Conservation (phyloP, 345 rosid species). For the Erodium maritimum region DNA sequence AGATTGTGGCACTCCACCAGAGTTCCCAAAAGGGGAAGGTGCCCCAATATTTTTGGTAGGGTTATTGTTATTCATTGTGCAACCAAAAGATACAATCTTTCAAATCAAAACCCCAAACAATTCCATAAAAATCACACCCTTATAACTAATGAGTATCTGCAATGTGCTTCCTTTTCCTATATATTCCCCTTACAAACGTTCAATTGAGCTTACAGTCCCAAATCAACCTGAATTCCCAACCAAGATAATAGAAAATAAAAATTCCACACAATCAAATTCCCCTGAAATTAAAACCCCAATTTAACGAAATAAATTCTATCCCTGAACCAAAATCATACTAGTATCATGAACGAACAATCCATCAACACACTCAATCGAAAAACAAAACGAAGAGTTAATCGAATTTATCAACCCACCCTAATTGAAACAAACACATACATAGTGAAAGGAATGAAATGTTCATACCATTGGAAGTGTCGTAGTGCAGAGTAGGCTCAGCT, state of each 20-base stretch:
- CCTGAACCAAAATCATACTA: too few species aligned
- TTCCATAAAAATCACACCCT: conserved; percentile 2
- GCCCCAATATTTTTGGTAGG: conserved; percentile 21
- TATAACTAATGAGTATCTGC: neutral
- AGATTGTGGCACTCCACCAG: conserved; percentile 21
- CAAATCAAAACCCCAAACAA: conserved; percentile 12
- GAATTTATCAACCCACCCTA: too few species aligned
- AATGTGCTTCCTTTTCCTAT: neutral
- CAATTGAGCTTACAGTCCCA: conserved; percentile 5
- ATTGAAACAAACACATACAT: too few species aligned
- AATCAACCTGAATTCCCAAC: neutral
- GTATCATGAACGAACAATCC: too few species aligned
- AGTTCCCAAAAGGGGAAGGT: conserved; percentile 17
- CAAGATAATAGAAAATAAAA: neutral
- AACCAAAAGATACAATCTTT: conserved; percentile 2
- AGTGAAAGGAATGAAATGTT: neutral
- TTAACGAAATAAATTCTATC: too few species aligned
- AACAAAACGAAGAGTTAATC: neutral
- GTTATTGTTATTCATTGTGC: conserved; percentile 26
- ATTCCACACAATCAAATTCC: neutral
- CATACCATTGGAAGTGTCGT: neutral
- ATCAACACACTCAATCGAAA: neutral
- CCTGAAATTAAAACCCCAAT: too few species aligned
- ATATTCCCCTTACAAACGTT: neutral
- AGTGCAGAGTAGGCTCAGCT: neutral